phyloP scores from a whole-genome alignment of 129 eudicot species.

The Pulicaria dysenterica region DNA sequence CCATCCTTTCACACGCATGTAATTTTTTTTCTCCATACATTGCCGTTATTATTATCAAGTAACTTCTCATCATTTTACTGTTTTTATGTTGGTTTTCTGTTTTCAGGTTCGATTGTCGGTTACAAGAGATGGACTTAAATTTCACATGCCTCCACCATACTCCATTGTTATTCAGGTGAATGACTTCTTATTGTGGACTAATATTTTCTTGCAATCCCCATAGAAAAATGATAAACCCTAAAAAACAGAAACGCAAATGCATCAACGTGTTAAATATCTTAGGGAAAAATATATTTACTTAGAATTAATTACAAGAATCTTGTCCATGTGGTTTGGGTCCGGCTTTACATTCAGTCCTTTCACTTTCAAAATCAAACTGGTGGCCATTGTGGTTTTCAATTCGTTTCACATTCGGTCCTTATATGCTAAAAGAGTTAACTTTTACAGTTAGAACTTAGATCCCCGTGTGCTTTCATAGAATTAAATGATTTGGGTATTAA shows the following conservation, averaged over 20 bases:
- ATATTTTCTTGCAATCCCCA: neutral
- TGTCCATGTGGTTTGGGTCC: too few species aligned
- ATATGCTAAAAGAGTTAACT: too few species aligned
- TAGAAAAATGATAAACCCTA: neutral
- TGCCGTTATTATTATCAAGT: neutral
- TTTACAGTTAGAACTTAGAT: too few species aligned
- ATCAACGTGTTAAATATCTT: neutral
- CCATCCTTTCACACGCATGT: neutral
- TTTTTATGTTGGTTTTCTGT: slow-evolving; percentile 40
- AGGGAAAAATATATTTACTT: neutral
- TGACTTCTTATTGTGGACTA: neutral
- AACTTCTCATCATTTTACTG: neutral
- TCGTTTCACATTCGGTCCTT: too few species aligned
- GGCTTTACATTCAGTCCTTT: too few species aligned
- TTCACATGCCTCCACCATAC: slow-evolving; percentile 97
- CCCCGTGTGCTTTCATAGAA: too few species aligned
- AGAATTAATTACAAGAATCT: too few species aligned
- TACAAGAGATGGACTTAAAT: slow-evolving; percentile 44
- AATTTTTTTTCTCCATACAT: neutral
- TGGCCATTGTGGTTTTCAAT: too few species aligned
- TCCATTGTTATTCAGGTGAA: slow-evolving; percentile 80
- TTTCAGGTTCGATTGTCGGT: slow-evolving; percentile 68
- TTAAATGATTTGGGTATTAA: too few species aligned
- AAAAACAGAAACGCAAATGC: neutral
- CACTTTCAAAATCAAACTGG: too few species aligned